These are phyloP conservation scores for Chaetoceros tenuissimus DNA, from an alignment of 108 stramenopile genomes.

Conservation along the genomic window DNA sequence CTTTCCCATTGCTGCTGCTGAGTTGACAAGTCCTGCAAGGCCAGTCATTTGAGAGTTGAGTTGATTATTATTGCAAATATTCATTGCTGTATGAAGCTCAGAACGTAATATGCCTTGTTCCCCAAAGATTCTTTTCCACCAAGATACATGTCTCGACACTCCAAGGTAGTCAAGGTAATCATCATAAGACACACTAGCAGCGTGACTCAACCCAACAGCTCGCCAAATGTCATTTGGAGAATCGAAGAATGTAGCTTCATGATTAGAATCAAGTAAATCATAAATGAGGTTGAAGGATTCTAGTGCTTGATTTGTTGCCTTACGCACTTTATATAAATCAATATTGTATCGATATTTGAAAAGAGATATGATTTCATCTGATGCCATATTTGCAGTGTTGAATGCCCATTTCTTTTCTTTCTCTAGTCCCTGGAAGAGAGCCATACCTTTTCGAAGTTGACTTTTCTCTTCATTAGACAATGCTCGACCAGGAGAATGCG, in stretches of 20 bases:
- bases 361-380: background rate
- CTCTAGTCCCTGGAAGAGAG: slow-evolving; percentile 24
- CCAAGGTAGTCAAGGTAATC: slow-evolving; percentile 47
- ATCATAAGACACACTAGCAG: slow-evolving; percentile 33
- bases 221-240: slow-evolving; percentile 63
- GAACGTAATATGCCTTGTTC: slow-evolving; percentile 41
- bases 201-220: slow-evolving; percentile 27
- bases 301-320: slow-evolving; percentile 28
- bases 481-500: background rate
- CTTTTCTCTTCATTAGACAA: background rate
- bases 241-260: slow-evolving; percentile 47
- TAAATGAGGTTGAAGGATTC: slow-evolving; percentile 37
- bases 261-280: slow-evolving; percentile 19
- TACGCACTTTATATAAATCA: slow-evolving; percentile 18
- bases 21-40: slow-evolving; percentile 51
- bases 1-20: slow-evolving; percentile 32
- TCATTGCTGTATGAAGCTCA: slow-evolving; percentile 53
- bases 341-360: slow-evolving; percentile 26
- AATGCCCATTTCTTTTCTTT: background rate
- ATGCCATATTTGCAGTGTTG: background rate
- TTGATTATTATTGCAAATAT: slow-evolving; percentile 68
- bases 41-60: slow-evolving; percentile 53
- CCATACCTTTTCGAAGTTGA: slow-evolving; percentile 17
- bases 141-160: slow-evolving; percentile 19
- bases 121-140: slow-evolving; percentile 24